Evolutionary conservation across 305 asterid species (phyloP), one percentile per base, ranked within the genome.

Genomic region (Salvia sclarea): DNA sequence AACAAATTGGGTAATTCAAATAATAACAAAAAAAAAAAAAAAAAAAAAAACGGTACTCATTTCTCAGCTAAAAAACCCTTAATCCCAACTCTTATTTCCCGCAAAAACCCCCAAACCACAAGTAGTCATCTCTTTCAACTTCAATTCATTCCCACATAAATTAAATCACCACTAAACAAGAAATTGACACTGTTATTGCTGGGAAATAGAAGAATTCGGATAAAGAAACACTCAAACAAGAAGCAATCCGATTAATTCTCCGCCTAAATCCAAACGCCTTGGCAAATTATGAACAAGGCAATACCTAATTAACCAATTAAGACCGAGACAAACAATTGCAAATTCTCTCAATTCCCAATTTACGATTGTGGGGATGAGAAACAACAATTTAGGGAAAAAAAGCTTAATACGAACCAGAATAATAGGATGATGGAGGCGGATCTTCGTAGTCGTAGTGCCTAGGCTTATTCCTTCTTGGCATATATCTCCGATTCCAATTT

Each of bases 401-500:
- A 52, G 28, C 0, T 10, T 2, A 21, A 58, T 8, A 40, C 66
- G 50, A 80, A 85, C 95, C 83, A 38, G 78, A 76, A 73, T 78
- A 78, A 62, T 69, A 54, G 1, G 85, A 59, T 18, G 95, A 78
- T 33, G 80, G 78, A 8, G 90, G 81, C 20, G 78, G 83, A 52
- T 84, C 87, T 63, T 82, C 77, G 60, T 82, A 84, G 13, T 82
- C 81, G 79, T 74, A 70, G 74, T 75, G 76, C 58, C 76, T 68
- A 69, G 31, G 68, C 38, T 78, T 79, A 68, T 47, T 79, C 70
- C 47, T 81, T 58, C 88, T 80, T 1, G 89, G 90, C 21, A 57
- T 25, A 75, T 78, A 84, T 71, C 92, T 78, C 64, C 87, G 71
- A 38, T 88, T 84, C 95, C 95, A 88, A 17, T 67, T 83, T 0